Evolutionary conservation across 2,329 filamentous ascomycete species (phyloP).

Genomic region (Cryphonectria radicalis): DNA sequence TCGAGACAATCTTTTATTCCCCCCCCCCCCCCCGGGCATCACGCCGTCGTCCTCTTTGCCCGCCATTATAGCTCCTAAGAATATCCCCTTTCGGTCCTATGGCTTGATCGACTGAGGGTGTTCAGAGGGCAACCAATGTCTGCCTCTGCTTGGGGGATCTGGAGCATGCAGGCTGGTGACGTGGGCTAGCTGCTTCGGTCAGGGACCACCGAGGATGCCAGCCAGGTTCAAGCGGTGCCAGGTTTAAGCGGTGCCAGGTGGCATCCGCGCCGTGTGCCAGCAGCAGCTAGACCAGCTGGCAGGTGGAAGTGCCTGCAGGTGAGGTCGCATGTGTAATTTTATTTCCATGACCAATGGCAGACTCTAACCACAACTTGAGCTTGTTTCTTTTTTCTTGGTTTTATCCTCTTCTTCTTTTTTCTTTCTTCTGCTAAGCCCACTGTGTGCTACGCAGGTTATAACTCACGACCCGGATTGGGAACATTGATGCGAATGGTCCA

Average conservation of each 20-base stretch:
- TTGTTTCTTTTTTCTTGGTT: not conserved
- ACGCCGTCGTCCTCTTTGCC: not conserved
- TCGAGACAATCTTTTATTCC: not conserved
- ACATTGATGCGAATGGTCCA: not conserved
- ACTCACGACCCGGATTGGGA: not conserved
- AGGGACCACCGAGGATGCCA: constrained; percentile 15
- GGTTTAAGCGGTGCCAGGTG: constrained; percentile 27
- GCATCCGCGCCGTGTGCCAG: constrained; percentile 17
- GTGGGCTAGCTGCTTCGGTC: constrained; percentile 23
- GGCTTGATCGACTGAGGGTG: constrained; percentile 8
- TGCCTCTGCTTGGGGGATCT: not conserved
- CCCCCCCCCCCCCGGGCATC: not conserved
- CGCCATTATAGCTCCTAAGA: constrained; percentile 12
- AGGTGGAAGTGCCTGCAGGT: constrained; percentile 25
- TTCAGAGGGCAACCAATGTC: constrained; percentile 12
- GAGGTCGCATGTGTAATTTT: constrained; percentile 18
- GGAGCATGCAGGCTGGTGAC: constrained; percentile 18
- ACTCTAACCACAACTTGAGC: not conserved
- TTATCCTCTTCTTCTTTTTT: not conserved
- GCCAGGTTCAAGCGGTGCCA: constrained; percentile 21
- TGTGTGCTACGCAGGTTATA: not conserved
- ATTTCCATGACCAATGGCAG: constrained; percentile 20
- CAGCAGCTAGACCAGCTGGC: constrained; percentile 17
- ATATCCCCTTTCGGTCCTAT: not conserved
- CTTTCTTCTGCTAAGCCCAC: not conserved